Evolutionary conservation across 805 yeast species (phyloP), one percentile per base, ranked within the genome.

Genomic region (Ogataea nakhonphanomensis): DNA sequence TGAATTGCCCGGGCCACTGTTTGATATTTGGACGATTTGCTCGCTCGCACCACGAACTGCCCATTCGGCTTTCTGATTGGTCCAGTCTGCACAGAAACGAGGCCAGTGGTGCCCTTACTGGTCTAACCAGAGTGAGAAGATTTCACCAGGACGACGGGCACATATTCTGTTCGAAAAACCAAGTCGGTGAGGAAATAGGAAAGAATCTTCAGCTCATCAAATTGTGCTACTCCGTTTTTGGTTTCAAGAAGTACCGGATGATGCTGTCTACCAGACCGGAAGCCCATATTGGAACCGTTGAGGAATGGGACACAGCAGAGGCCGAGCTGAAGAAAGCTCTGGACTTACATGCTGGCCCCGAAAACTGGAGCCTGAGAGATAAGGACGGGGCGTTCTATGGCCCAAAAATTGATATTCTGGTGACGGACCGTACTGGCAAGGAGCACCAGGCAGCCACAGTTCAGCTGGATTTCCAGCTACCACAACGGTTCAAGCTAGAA

Each of bases 101-200:
- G 63, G 82, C 95, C 21, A 82, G 95, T 42, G 99, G 99, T 3
- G 95, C 98, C 1, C 71, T 93, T 14, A 76, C 91, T 6, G 99
- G 99, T 0, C 68, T 93, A 26, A 93, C 98, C 0, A 71, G 99
- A 41, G 96, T 93, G 3, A 76, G 99, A 43, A 71, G 96, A 48
- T 93, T 93, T 65, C 99, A 93, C 62, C 99, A 93, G 65, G 99
- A 93, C 62, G 99, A 93, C 61, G 98, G 97, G 7, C 99, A 93
- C 55, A 90, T 93, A 21, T 93, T 93, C 61, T 93, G 99, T 58
- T 77, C 82, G 2, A 70, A 74, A 25, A 78, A 74, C 6, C 99
- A 93, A 64, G 81, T 93, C 34, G 54, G 56, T 8, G 75, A 73
- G 35, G 99, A 93, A 57, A 89, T 93, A 35, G 55, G 70, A 8